A percentile compares a stretch with the other conserved stretches of the same genome.
phyloP scores from a whole-genome alignment of 2,329 filamentous ascomycete species.

The Colletotrichum tamarilloi region DNA sequence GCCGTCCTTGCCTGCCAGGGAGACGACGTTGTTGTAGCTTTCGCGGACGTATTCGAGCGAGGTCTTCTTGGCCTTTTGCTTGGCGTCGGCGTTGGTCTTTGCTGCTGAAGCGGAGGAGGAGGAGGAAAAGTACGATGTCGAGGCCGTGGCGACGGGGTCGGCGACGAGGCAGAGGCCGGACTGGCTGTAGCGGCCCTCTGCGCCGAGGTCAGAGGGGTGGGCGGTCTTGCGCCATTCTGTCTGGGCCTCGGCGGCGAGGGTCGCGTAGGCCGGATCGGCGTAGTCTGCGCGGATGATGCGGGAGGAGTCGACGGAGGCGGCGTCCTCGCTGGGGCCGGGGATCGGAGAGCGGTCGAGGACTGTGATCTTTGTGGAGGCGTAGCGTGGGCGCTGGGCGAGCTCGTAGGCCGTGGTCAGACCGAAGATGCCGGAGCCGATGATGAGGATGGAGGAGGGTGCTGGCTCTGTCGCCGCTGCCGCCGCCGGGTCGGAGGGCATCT shows the following conservation, averaged over 20 bases:
- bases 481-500: constrained; percentile 1
- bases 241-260: constrained; percentile 78
- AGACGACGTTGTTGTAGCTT: constrained; percentile 69
- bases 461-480: constrained; percentile 4
- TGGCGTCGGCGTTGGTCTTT: constrained; percentile 35
- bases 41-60: constrained; percentile 68
- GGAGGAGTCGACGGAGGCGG: constrained; percentile 71
- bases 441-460: constrained; percentile 66
- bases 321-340: constrained; percentile 63
- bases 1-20: constrained; percentile 55
- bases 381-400: constrained; percentile 70
- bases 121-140: neutral
- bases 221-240: constrained; percentile 73
- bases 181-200: constrained; percentile 76
- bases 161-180: constrained; percentile 75
- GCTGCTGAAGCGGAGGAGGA: neutral
- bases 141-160: constrained; percentile 34
- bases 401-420: constrained; percentile 73
- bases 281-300: constrained; percentile 82
- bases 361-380: constrained; percentile 65
- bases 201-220: constrained; percentile 64
- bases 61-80: constrained; percentile 51
- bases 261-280: constrained; percentile 79
- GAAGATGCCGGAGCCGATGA: constrained; percentile 76
- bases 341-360: constrained; percentile 66